These are phyloP conservation scores for Ceratobasidium sp. DNA, from an alignment of 1,284 basidiomycete species.

Conservation along the genomic window DNA sequence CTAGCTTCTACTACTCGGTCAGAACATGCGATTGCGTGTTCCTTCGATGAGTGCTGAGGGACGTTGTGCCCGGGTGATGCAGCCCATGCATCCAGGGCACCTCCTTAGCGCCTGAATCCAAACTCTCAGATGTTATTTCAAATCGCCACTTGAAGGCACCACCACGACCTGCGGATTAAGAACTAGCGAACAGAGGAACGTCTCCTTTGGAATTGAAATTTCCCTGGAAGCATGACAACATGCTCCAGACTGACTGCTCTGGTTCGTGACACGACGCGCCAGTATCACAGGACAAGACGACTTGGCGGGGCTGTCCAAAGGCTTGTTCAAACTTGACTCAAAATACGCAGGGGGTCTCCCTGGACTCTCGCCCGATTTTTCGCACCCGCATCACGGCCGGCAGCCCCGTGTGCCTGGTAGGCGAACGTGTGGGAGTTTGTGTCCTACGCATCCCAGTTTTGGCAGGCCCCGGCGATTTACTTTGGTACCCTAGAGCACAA, in stretches of 20 bases:
- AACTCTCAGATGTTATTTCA: not conserved
- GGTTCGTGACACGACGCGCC: not conserved
- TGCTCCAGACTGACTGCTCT: not conserved
- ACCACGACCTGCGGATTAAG: not conserved
- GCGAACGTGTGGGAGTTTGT: not conserved
- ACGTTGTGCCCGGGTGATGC: not conserved
- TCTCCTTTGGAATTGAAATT: not conserved
- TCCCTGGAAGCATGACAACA: not conserved
- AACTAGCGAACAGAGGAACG: not conserved
- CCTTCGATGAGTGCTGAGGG: not conserved
- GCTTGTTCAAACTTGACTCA: not conserved
- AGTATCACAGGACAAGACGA: not conserved
- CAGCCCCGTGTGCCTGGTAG: not conserved
- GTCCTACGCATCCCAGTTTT: not conserved
- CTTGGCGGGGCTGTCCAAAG: not conserved
- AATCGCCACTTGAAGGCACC: not conserved
- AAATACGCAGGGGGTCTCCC: not conserved
- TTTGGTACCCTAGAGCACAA: not conserved
- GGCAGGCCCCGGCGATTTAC: not conserved
- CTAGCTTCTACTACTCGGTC: too few species aligned
- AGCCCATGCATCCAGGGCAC: not conserved
- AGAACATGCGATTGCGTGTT: not conserved
- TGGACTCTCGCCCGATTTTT: not conserved
- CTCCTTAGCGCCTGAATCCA: not conserved
- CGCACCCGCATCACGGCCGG: not conserved